A percentile compares a stretch with the other conserved stretches of the same genome.
phyloP scores from a whole-genome alignment of 169 alveolate species.

The Hepatocystis sp. region DNA sequence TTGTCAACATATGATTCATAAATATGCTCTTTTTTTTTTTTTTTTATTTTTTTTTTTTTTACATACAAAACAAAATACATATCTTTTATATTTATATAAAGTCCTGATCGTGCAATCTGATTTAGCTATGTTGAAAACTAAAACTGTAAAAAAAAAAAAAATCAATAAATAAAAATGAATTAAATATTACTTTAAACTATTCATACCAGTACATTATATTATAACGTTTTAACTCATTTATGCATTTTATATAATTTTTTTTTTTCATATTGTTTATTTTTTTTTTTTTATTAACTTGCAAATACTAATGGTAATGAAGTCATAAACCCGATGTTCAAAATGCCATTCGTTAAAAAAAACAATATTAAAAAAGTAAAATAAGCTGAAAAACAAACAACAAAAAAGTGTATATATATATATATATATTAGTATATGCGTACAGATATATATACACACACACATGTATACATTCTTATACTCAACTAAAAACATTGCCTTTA shows the following conservation, averaged over 20 bases:
- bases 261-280: background rate
- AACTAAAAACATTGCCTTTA: background rate
- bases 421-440: background rate
- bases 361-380: slow-evolving; percentile 18
- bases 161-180: background rate
- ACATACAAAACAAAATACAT: slow-evolving; percentile 38
- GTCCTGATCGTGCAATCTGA: slow-evolving; percentile 36
- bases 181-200: background rate
- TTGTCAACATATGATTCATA: background rate
- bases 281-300: slow-evolving; percentile 14
- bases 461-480: background rate
- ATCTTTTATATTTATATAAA: slow-evolving; percentile 25
- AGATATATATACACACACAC: background rate
- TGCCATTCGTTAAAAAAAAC: slow-evolving; percentile 47
- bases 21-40: background rate
- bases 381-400: slow-evolving; percentile 1
- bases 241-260: background rate
- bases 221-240: background rate
- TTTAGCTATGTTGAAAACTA: slow-evolving; percentile 16
- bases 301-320: slow-evolving; percentile 56
- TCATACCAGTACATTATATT: background rate
- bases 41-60: background rate
- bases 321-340: slow-evolving; percentile 51
- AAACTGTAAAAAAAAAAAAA: slow-evolving; percentile 8
- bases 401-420: background rate